Evolutionary conservation across 2,329 filamentous ascomycete species (phyloP).

Genomic region (Ophiobolus disseminans): DNA sequence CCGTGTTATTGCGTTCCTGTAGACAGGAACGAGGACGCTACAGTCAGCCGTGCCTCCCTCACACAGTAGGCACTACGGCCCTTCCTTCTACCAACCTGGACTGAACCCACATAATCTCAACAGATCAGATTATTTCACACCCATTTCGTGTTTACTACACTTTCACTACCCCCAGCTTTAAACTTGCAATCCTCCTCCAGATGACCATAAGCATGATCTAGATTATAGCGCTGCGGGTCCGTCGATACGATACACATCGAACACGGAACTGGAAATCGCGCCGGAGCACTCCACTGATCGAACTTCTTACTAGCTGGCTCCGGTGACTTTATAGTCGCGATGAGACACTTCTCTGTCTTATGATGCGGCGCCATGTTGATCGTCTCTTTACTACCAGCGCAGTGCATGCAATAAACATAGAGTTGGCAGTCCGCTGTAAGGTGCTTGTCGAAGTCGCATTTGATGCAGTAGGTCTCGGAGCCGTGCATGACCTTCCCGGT

Average conservation of each 20-base stretch:
- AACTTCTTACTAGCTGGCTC: neutral
- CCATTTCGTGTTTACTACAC: no score
- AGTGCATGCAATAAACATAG: neutral
- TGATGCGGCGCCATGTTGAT: neutral
- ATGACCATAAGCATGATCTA: conserved; percentile 7
- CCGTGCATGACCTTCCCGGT: neutral
- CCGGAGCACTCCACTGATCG: neutral
- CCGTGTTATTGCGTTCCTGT: no score
- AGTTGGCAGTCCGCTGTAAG: neutral
- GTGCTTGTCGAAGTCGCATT: neutral
- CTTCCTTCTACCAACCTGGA: no score
- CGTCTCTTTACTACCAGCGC: neutral
- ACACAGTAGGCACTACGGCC: no score
- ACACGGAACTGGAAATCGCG: conserved; percentile 7
- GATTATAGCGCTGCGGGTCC: conserved; percentile 2
- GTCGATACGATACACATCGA: conserved; percentile 6
- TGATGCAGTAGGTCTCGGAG: neutral
- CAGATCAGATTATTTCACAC: no score
- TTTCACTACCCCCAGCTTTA: no score
- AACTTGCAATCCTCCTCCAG: conserved; percentile 6
- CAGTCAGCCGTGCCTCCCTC: no score
- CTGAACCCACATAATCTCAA: no score
- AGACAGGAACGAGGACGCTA: no score
- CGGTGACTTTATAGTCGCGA: neutral
- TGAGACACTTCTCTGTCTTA: neutral